A percentile compares a stretch with the other conserved stretches of the same genome.
phyloP scores from a whole-genome alignment of 108 stramenopile genomes.

The Pinguiococcus pyrenoidosus region DNA sequence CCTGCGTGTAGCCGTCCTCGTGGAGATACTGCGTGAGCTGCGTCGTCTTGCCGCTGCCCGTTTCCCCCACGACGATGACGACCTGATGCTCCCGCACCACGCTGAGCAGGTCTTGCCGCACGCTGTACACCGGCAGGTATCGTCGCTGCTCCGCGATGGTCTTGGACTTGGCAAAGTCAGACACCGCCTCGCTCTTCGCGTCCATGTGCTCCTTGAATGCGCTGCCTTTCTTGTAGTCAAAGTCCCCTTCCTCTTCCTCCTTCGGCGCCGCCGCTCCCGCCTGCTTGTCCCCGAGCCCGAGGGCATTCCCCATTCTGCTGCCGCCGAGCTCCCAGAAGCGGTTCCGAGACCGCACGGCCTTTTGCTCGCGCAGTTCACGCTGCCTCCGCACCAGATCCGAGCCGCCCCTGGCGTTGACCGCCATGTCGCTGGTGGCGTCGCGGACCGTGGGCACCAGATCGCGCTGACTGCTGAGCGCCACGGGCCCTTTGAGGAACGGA shows the following conservation, averaged over 20 bases:
- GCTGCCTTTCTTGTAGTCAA: slow-evolving; percentile 68
- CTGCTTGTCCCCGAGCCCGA: slow-evolving; percentile 47
- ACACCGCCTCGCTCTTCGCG: slow-evolving; percentile 30
- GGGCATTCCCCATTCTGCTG: slow-evolving; percentile 76
- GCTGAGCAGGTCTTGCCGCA: slow-evolving; percentile 74
- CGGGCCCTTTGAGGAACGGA: slow-evolving; percentile 75
- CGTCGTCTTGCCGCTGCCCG: slow-evolving; percentile 83
- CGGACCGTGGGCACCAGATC: slow-evolving; percentile 49
- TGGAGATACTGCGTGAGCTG: slow-evolving; percentile 93
- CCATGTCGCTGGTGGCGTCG: slow-evolving; percentile 61
- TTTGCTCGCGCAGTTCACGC: no score
- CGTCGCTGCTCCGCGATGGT: slow-evolving; percentile 79
- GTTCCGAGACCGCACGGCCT: no score
- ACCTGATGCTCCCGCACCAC: slow-evolving; percentile 85
- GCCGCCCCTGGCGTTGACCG: slow-evolving; percentile 73
- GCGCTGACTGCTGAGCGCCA: slow-evolving; percentile 59
- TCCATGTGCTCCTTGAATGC: slow-evolving; percentile 72
- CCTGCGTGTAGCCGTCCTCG: slow-evolving; percentile 71
- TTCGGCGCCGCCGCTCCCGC: not conserved
- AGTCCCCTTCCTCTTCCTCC: slow-evolving; percentile 41
- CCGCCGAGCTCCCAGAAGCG: slow-evolving; percentile 98
- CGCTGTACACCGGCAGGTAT: slow-evolving; percentile 81
- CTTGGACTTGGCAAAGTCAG: slow-evolving; percentile 70
- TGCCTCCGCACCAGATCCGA: slow-evolving; percentile 52
- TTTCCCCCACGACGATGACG: slow-evolving; percentile 86